Percentiles rank a stretch among this genome's conserved stretches.
These are phyloP conservation scores for Claviceps humidiphila DNA, from an alignment of 2,329 filamentous ascomycete genomes.

Conservation along the genomic window DNA sequence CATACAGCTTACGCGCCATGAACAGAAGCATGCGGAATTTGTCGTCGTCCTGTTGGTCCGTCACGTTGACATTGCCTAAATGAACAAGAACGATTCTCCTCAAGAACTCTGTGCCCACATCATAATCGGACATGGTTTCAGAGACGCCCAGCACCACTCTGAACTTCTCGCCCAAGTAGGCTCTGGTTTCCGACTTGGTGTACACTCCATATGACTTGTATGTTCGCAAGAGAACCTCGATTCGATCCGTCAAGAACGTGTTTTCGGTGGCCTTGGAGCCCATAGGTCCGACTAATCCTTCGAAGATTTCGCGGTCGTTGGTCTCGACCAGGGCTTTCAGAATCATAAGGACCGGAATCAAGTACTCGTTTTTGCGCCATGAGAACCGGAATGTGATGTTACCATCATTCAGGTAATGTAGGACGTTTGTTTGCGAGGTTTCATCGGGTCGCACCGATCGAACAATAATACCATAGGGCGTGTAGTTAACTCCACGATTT, in stretches of 20 bases:
- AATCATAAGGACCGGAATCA: constrained; percentile 95
- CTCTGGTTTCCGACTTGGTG: constrained; percentile 65
- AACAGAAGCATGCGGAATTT: constrained; percentile 92
- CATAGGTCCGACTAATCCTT: constrained; percentile 71
- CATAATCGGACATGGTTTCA: constrained; percentile 73
- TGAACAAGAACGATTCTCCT: constrained; percentile 84
- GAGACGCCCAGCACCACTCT: constrained; percentile 74
- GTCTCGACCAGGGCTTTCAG: constrained; percentile 91
- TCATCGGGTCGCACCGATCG: constrained; percentile 92
- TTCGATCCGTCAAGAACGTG: constrained; percentile 88
- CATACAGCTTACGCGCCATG: constrained; percentile 93
- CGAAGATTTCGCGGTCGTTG: constrained; percentile 91
- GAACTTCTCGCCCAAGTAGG: constrained; percentile 86
- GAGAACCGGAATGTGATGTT: constrained; percentile 97
- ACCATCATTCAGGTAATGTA: constrained; percentile 91
- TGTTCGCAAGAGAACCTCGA: constrained; percentile 80
- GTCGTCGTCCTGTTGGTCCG: constrained; percentile 70
- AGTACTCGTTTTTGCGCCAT: constrained; percentile 92
- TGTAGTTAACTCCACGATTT: constrained; percentile 77
- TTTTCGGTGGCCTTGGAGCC: constrained; percentile 68
- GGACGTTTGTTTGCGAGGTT: constrained; percentile 91
- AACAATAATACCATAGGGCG: constrained; percentile 79
- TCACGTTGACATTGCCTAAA: constrained; percentile 74
- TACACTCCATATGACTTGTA: constrained; percentile 87
- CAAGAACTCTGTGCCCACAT: constrained; percentile 83